Percentiles rank a stretch among this genome's conserved stretches.
phyloP scores from a whole-genome alignment of 2,329 filamentous ascomycete species.

The Penicillium janthinellum region DNA sequence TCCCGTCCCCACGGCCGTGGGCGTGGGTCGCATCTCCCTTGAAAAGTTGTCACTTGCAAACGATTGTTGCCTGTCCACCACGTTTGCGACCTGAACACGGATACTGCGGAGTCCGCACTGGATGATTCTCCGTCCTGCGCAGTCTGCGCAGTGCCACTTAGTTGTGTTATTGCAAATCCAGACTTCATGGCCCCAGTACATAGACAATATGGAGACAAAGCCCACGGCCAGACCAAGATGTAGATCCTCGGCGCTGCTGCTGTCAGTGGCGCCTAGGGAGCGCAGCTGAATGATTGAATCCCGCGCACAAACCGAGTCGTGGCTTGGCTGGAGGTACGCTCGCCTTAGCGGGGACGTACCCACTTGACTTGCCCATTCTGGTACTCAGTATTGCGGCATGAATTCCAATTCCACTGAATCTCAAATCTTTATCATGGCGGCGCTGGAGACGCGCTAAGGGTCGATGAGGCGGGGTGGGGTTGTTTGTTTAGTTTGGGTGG shows the following conservation, averaged over 20 bases:
- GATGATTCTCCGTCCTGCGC: no score
- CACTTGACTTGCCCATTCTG: neutral
- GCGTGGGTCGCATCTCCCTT: neutral
- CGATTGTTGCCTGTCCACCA: neutral
- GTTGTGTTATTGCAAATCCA: no score
- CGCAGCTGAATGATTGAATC: constrained; percentile 18
- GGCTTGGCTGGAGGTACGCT: constrained; percentile 17
- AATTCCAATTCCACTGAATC: neutral
- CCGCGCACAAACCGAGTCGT: constrained; percentile 4
- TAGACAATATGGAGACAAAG: neutral
- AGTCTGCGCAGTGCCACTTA: no score
- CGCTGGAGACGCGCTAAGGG: neutral
- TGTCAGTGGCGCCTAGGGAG: constrained; percentile 16
- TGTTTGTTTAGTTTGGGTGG: neutral
- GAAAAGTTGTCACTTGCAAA: no score
- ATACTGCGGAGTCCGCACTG: no score
- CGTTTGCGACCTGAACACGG: neutral
- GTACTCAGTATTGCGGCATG: neutral
- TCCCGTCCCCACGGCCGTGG: neutral
- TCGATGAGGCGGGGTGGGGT: neutral
- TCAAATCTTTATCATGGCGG: neutral
- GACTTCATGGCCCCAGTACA: neutral
- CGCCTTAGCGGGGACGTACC: neutral
- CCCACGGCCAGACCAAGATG: neutral
- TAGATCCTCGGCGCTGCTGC: neutral